phyloP scores from a whole-genome alignment of 768 basidiomycete species.

The Thelephora ganbajun region DNA sequence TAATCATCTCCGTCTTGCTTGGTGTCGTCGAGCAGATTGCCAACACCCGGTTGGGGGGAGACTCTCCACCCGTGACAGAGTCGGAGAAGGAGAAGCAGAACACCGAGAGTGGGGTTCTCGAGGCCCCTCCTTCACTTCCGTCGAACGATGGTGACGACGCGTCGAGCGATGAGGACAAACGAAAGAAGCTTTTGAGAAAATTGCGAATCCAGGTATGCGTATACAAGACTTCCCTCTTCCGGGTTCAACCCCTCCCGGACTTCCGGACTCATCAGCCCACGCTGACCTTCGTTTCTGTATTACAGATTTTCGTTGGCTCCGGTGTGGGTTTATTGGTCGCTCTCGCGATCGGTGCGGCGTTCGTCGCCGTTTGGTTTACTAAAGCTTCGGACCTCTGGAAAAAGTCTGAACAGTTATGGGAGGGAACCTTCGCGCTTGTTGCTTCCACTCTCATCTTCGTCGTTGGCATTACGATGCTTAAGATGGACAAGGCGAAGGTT shows the following conservation, averaged over 20 bases:
- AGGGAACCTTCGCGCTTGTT: slow-evolving; percentile 69
- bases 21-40: slow-evolving; percentile 84
- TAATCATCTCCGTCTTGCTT: slow-evolving; percentile 87
- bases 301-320: slow-evolving; percentile 67
- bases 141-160: slow-evolving; percentile 17
- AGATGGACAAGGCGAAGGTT: slow-evolving; percentile 86
- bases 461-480: slow-evolving; percentile 92
- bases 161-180: slow-evolving; percentile 7
- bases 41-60: not conserved
- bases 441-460: slow-evolving; percentile 75
- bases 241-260: not conserved
- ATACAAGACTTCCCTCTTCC: not conserved
- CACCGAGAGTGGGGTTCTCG: slow-evolving; percentile 7
- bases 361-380: slow-evolving; percentile 93
- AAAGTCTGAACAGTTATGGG: slow-evolving; percentile 83
- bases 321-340: slow-evolving; percentile 65
- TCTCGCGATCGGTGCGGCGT: slow-evolving; percentile 75
- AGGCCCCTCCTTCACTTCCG: slow-evolving; percentile 10
- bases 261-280: no score
- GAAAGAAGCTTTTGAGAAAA: slow-evolving; percentile 41
- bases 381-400: slow-evolving; percentile 75
- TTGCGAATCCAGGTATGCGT: slow-evolving; percentile 48
- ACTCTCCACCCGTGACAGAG: not conserved
- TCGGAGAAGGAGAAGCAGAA: slow-evolving; percentile 10
- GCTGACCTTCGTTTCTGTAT: not conserved